phyloP scores from a whole-genome alignment of 164 flowering plant genomes.

The Euptelea pleiosperma region DNA sequence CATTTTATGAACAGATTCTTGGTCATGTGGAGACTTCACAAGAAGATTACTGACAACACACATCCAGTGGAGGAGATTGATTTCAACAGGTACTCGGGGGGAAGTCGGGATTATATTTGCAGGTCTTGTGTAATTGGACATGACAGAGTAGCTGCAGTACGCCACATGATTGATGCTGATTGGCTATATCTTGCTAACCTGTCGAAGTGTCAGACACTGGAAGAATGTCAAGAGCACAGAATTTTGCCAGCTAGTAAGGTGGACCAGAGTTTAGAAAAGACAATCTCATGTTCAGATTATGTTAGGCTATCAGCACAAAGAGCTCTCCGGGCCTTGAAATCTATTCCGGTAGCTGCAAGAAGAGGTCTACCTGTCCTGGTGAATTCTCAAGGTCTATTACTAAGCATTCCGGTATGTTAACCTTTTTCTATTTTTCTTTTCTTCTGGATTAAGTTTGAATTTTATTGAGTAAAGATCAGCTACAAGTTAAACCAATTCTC shows the following conservation, averaged over 20 bases:
- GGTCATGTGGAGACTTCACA: conserved; percentile 46
- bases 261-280: conserved; percentile 17
- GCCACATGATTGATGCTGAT: conserved; percentile 78
- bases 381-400: conserved; percentile 46
- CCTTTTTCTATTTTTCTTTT: conserved; percentile 4
- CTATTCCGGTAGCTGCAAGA: conserved; percentile 77
- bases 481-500: not conserved
- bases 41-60: conserved; percentile 1
- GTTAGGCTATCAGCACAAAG: conserved; percentile 52
- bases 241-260: not conserved
- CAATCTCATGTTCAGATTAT: conserved; percentile 31
- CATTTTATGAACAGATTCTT: conserved; percentile 80
- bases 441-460: not conserved
- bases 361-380: conserved; percentile 84
- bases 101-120: conserved; percentile 21
- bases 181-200: conserved; percentile 75
- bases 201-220: conserved; percentile 28
- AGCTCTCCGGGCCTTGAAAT: conserved; percentile 57
- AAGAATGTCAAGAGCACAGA: conserved; percentile 18
- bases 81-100: conserved; percentile 11
- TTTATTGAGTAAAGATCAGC: not conserved
- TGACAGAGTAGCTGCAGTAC: conserved; percentile 41
- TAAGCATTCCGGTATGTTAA: conserved; percentile 71
- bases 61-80: conserved; percentile 13
- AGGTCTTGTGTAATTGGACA: conserved; percentile 36